These are phyloP conservation scores for Mycena maculata DNA, from an alignment of 768 basidiomycete species.

Conservation along the genomic window DNA sequence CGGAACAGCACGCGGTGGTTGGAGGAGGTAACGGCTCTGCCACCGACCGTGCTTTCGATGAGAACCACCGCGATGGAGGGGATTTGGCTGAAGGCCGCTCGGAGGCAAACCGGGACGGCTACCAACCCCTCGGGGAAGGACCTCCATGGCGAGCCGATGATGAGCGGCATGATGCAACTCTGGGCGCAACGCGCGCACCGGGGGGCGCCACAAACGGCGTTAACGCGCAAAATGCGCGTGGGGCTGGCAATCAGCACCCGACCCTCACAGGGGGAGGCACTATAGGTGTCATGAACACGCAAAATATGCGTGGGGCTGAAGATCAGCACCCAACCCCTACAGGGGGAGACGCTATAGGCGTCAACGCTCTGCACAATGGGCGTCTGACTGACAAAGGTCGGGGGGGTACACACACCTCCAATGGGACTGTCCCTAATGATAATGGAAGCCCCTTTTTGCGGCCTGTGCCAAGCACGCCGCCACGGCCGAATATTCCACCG, in stretches of 20 bases:
- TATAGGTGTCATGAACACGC: too few species aligned
- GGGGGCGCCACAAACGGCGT: neutral
- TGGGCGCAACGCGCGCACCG: neutral
- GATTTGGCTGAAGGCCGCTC: conserved; percentile 4
- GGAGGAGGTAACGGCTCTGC: neutral
- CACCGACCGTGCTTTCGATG: neutral
- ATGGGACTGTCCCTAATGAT: neutral
- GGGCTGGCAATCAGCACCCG: neutral
- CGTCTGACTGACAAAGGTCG: neutral
- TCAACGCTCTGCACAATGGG: neutral
- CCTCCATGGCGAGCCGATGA: neutral
- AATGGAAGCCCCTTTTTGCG: neutral
- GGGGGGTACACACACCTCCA: neutral
- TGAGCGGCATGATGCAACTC: conserved; percentile 3
- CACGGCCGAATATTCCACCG: too few species aligned
- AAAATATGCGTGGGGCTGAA: too few species aligned
- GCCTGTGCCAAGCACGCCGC: neutral
- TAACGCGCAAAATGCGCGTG: neutral
- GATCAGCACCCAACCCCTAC: too few species aligned
- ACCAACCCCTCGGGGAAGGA: neutral
- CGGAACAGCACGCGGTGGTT: neutral
- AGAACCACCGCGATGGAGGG: neutral
- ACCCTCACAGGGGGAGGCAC: neutral
- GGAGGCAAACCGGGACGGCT: conserved; percentile 5
- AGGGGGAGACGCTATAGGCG: too few species aligned